Evolutionary conservation across 257 asterid genomes (phyloP).

Genomic region (Solanum medicagineum): DNA sequence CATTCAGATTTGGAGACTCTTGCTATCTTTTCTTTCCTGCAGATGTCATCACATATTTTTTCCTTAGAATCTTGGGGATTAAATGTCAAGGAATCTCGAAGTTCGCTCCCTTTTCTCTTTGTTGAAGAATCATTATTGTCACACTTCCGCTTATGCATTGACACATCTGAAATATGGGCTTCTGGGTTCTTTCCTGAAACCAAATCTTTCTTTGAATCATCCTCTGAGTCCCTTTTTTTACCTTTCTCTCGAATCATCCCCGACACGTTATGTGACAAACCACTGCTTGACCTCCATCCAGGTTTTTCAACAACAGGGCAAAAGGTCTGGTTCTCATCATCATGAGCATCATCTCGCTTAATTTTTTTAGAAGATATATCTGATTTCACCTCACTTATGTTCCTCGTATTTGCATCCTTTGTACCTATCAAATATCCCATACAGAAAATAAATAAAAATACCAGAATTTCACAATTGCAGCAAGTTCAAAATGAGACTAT

Average conservation of each 20-base stretch:
- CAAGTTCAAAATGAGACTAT: constrained; percentile 5
- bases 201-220: constrained; percentile 36
- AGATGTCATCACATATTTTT: constrained; percentile 34
- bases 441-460: neutral
- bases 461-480: neutral
- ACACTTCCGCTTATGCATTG: constrained; percentile 21
- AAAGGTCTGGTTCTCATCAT: constrained; percentile 42
- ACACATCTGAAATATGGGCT: constrained; percentile 29
- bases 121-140: constrained; percentile 30
- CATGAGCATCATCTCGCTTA: constrained; percentile 38
- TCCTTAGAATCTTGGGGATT: constrained; percentile 37
- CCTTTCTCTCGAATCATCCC: constrained; percentile 21
- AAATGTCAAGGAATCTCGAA: constrained; percentile 2
- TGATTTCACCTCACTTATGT: constrained; percentile 39
- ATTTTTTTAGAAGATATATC: constrained; percentile 48
- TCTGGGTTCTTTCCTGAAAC: constrained; percentile 18
- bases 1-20: constrained; percentile 52
- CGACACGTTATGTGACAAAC: constrained; percentile 27
- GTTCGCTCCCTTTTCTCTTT: constrained; percentile 52
- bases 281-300: constrained; percentile 30
- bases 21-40: constrained; percentile 63
- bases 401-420: constrained; percentile 31
- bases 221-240: constrained; percentile 6
- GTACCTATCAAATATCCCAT: constrained; percentile 26
- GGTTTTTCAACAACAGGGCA: constrained; percentile 34